Base-by-base conservation (phyloP, 441 rosid species). In the Lagerstroemia fauriei region DNA sequence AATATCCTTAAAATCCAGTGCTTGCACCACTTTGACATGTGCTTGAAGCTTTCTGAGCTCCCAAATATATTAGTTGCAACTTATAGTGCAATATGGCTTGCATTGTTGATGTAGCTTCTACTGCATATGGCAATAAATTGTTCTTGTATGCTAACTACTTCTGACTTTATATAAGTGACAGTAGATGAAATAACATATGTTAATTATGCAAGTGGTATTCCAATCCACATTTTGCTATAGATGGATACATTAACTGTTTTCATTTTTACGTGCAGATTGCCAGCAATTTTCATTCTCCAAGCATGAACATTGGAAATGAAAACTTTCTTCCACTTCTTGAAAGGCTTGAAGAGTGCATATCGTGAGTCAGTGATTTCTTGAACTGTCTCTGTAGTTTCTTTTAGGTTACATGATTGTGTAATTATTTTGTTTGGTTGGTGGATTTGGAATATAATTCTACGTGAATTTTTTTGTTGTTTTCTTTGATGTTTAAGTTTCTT, bases 331-430 rank as follows among this genome's bases (percentile, higher is more conserved):
- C 95, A 18, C 89, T 96, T 80, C 98, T 96, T 85, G 95, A 94
- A 88, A 93, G 92, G 76, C 92, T 96, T 57, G 99, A 96, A 79
- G 98, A 96, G 77, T 96, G 98, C 92, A 95, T 95, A 89, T 85
- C 91, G 98, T 95, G 88, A 91, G 99, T 90, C 71, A 73, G 86
- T 56, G 22, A 69, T 79, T 80, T 68, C 79, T 80, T 38, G 63
- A 70, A 11, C 34, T 77, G 71, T 61, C n/a, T 66, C 61, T 66
- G 53, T 51, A 38, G 70, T 77, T 53, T 32, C 78, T 27, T 80
- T 75, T 47, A 11, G 25, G 31, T n/a, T 81, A 48, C n/a, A 75
- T n/a, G 17, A 65, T 69, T 34, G 22, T 59, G 14, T 38, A 38
- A 1, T 27, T 59, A 14, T 61, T 51, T 18, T 74, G 25, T 51